Evolutionary conservation across 371 early-diverging fungal species (phyloP), one percentile per base, ranked within the genome.

Genomic region (Parasitella parasitica): DNA sequence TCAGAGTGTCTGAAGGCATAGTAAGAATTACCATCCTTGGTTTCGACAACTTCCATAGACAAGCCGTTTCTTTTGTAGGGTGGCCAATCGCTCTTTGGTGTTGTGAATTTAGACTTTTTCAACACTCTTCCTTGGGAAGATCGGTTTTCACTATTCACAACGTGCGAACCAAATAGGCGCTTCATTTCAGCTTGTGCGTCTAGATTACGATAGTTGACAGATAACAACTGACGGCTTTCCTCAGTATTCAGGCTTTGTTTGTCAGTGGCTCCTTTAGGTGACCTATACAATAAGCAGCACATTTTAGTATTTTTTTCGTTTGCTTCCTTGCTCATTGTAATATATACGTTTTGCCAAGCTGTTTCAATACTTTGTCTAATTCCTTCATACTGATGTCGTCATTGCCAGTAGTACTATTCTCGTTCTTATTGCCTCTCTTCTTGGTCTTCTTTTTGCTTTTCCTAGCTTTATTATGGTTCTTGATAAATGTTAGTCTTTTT

Each of bases 131-230:
- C 71, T 69, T 51, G 80, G 58, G 58, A 73, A 69, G 67, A 75
- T 77, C 75, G 81, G 70, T 54, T 81, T 67, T 78, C 78, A 48
- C 63, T 69, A 34, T 86, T 86, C 35, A 89, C 89, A 24, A 94
- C 88, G 30, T 86, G 86, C 0, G 94, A 89, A 7, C 96, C 96
- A 83, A 96, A 95, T 80, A 93, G 81, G 16, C 91, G 84, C 27
- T 88, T 88, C 84, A 94, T 93, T 70, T 96, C 97, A 15, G 89
- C 90, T 61, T 91, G 92, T 12, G 94, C 88, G 69, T 95, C 93
- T 56, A 95, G 72, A 61, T 75, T 76, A 35, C 86, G 83, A 26
- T 85, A 64, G 20, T 94, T 90, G 50, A 88, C 80, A 2, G 76
- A 71, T 26, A 94, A 61, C 52, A 91, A 73, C 46, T 82, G 77